Evolutionary conservation across 148 eudicot species (phyloP), one percentile per base, ranked within the genome.

Genomic region (Polygonum aviculare): DNA sequence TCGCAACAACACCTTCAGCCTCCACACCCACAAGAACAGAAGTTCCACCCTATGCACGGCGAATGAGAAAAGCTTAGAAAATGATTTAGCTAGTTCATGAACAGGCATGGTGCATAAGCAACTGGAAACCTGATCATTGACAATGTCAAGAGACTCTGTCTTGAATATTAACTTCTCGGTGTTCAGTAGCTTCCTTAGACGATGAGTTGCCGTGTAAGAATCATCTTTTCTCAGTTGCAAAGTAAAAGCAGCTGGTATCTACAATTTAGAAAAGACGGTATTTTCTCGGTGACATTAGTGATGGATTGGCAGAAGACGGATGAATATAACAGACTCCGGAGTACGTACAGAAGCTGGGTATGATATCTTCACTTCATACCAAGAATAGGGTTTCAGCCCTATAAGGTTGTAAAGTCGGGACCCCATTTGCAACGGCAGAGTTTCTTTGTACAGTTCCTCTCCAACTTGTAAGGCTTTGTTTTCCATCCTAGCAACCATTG

Each of bases 311-410:
- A 60, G 72, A 31, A 40, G 72, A 80, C 8, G 33, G 63, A 49
- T 45, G 33, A 52, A 44, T 3, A 7, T 18, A 74, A 74, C 38
- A 15, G 11, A 78, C 15, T 54, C 21, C 67, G 47, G 50, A 41
- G 0, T 14, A 88, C 98, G 79, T 91, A 91, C 98, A 84, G 98
- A 90, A 83, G 98, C 93, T 67, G 97, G 98, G 80, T 94, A 94
- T 80, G 98, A 94, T 87, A 94, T 94, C 93, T 94, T 94, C 87
- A 94, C 98, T 94, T 94, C 95, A 76, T 94, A 94, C 91, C 97
- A 84, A 78, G 77, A 84, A 60, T 80, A 48, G 73, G 92, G 82
- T 83, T 85, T 88, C 35, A 91, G 84, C 80, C 90, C 98, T 77
- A 79, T 84, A 77, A 94, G 84, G 62, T 83, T 78, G 78, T 91